Evolutionary conservation across 2,329 filamentous ascomycete genomes (phyloP).

Genomic region (Pseudogymnoascus sp.): DNA sequence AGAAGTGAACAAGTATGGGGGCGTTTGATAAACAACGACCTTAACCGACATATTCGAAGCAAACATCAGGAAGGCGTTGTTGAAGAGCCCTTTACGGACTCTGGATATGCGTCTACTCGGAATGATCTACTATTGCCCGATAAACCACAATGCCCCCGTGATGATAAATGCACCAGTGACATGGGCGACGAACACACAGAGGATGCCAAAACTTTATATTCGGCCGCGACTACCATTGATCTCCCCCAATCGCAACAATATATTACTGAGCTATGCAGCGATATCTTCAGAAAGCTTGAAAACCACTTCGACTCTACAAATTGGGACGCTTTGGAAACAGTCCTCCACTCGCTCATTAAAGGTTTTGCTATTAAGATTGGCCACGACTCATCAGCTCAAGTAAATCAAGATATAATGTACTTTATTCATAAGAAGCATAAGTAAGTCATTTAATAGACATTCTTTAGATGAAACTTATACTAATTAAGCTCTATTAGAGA

Average conservation of each 20-base stretch:
- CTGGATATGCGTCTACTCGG: not conserved
- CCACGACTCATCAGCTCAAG: slow-evolving; percentile 7
- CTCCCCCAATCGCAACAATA: slow-evolving; percentile 8
- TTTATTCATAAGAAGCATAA: slow-evolving; percentile 12
- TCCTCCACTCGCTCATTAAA: slow-evolving; percentile 13
- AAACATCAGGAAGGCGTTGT: slow-evolving; percentile 46
- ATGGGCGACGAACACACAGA: not conserved
- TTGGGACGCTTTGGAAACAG: not conserved
- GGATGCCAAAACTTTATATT: not conserved
- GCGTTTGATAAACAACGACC: slow-evolving; percentile 74
- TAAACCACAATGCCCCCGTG: not conserved
- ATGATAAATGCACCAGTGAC: not conserved
- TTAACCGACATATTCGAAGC: slow-evolving; percentile 66
- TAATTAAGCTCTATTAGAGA: not conserved
- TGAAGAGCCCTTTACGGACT: not conserved
- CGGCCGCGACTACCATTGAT: not conserved
- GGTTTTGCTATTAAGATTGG: slow-evolving; percentile 14
- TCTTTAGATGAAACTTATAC: not conserved
- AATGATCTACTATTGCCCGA: not conserved
- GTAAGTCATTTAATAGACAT: slow-evolving; percentile 1
- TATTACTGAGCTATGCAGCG: slow-evolving; percentile 9
- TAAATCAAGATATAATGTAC: slow-evolving; percentile 11
- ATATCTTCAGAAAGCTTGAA: slow-evolving; percentile 10
- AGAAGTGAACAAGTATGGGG: slow-evolving; percentile 43
- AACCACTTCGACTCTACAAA: slow-evolving; percentile 2